Evolutionary conservation across 2,329 filamentous ascomycete genomes (phyloP), one percentile per base, ranked within the genome.

Genomic region (Chlorencoelia australis): DNA sequence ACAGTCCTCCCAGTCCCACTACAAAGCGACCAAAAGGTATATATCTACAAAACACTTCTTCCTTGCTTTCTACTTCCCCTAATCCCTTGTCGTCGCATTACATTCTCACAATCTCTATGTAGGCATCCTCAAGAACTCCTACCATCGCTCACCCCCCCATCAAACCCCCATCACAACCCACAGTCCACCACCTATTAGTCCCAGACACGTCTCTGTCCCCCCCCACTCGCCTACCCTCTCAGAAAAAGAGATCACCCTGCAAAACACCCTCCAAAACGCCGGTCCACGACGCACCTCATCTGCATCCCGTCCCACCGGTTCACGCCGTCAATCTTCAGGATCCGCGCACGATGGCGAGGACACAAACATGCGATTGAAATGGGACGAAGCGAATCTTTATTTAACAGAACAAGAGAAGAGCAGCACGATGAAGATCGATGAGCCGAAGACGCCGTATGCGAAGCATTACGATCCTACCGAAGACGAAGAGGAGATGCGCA

Each of bases 351-450:
- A 33, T 24, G 43, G 32, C 42, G 64, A 66, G 21, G 71, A 75
- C 33, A 71, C 76, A 32, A 69, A 68, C 39, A 79, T 73, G 40
- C 81, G 83, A 45, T 79, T 98, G 49, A 94, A 95, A 65, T 98
- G 91, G 91, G 91, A 98, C 60, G 91, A 98, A 66, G 91, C 85
- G 30, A 98, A 98, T 57, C 73, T 98, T 20, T 98, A 95, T 63
- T 73, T 98, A 35, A 91, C 91, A 6, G 91, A 98, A 65, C 89
- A 96, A 62, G 86, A 96, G 62, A 88, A 84, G 62, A 86, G 79
- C 41, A 81, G 82, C 44, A 95, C 88, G 41, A 98, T 98, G 91
- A 98, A 96, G 70, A 98, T 98, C 47, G 84, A 87, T 49, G 91
- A 98, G 66, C 91, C 91, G 43, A 98, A 98, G 71, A 98, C 91